These are phyloP conservation scores for Jasminum sambac DNA, from an alignment of 257 asterid genomes.

Conservation along the genomic window DNA sequence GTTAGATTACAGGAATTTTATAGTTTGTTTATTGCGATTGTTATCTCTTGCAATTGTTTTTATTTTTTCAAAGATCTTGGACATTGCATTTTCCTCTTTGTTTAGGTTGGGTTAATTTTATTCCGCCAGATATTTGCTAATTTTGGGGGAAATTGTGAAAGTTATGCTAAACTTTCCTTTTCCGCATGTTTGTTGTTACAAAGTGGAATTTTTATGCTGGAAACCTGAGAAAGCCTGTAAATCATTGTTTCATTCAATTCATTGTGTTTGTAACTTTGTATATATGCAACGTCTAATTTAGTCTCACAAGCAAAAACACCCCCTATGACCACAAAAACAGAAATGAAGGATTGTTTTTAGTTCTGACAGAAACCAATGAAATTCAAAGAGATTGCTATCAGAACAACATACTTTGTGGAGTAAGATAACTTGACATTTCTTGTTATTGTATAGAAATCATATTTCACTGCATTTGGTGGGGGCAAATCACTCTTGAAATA, in stretches of 20 bases:
- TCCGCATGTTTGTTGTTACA: background rate
- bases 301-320: background rate
- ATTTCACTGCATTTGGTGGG: background rate
- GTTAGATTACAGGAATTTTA: background rate
- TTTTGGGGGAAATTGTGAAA: background rate
- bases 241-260: background rate
- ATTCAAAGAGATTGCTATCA: background rate
- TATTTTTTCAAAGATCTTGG: conserved; percentile 25
- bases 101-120: background rate
- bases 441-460: background rate
- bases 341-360: background rate
- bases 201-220: background rate
- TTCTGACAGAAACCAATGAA: background rate
- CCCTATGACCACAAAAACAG: background rate
- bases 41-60: conserved; percentile 4
- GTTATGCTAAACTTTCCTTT: background rate
- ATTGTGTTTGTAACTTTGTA: background rate
- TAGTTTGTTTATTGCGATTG: conserved; percentile 6
- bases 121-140: background rate
- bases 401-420: background rate
- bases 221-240: background rate
- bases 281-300: background rate
- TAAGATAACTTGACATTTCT: background rate
- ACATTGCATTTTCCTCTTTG: conserved; percentile 6
- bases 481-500: background rate